Base-by-base conservation (phyloP, 2,329 filamentous ascomycete species). In the Xylaria sp. region DNA sequence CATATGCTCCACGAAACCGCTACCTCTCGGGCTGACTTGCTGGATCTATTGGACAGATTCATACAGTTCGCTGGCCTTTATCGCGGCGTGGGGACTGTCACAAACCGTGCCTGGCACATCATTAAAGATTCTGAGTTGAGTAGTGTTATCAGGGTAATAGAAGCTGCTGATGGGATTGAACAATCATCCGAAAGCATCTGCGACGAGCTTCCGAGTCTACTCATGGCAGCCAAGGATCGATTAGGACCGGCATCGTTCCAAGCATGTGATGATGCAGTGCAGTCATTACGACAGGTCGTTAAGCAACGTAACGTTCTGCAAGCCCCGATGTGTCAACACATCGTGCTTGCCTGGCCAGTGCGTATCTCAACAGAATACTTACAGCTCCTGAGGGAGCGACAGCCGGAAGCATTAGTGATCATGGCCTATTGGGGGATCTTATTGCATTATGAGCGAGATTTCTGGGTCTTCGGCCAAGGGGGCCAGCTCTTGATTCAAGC, bases 361-460 rank as follows among this genome's bases (percentile, higher is more conserved):
- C 53, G 15, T 45, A 57, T 64, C n/a, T 42, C 61, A 3, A 25
- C 38, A 3, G 54, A 51, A 6, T 64, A 58, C 20, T 49, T 64
- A 36, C 54, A 59, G 31, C 20, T 64, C 22, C 44, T 64, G 25
- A 44, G 61, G 38, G 39, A 54, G 27, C 61, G 55, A 15, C 36
- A 25, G 20, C 61, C 61, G 13, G 55, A 58, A 42, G 61, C 54
- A 29, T 44, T 64, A 45, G 55, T 64, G 13, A 64, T 64, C 4
- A 56, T 64, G 45, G 61, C 61, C 3, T 51, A 64, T 20, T 59
- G 54, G 51, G 61, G 45, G 2, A 9, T 64, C 17, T 22, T 64
- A 11, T 27, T 64, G 6, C 61, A 64, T 36, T 38, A 50, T 36
- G 54, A 53, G 38, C 44, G 61, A 49, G 61, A 55, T 27, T 58